These are phyloP conservation scores for Metschnikowia gelsemii DNA, from an alignment of 805 yeast species.

Conservation along the genomic window DNA sequence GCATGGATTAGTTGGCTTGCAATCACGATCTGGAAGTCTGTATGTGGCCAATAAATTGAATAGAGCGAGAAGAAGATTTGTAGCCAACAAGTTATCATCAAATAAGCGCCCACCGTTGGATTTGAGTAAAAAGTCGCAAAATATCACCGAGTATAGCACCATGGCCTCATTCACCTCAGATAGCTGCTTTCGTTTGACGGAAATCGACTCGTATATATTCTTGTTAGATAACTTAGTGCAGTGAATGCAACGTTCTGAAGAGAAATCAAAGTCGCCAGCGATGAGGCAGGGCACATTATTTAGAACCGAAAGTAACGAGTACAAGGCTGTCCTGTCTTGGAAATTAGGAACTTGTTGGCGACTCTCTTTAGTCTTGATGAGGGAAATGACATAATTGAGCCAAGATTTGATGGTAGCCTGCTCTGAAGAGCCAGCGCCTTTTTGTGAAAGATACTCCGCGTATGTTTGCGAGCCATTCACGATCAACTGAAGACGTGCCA, in stretches of 20 bases:
- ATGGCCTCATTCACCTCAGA: slow-evolving; percentile 24
- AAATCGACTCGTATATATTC: slow-evolving; percentile 27
- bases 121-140: slow-evolving; percentile 21
- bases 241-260: slow-evolving; percentile 31
- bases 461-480: slow-evolving; percentile 8
- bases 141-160: slow-evolving; percentile 26
- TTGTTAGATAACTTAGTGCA: slow-evolving; percentile 37
- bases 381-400: slow-evolving; percentile 22
- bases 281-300: slow-evolving; percentile 46
- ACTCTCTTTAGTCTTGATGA: slow-evolving; percentile 7
- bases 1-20: slow-evolving; percentile 24
- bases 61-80: slow-evolving; percentile 48
- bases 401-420: slow-evolving; percentile 17
- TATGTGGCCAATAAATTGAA: slow-evolving; percentile 52
- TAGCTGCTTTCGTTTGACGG: slow-evolving; percentile 24
- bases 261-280: slow-evolving; percentile 34
- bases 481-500: slow-evolving; percentile 10
- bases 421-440: background rate
- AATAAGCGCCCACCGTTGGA: slow-evolving; percentile 11
- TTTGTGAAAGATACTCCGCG: slow-evolving; percentile 2
- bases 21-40: slow-evolving; percentile 42
- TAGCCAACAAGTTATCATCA: slow-evolving; percentile 27
- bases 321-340: slow-evolving; percentile 17
- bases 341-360: slow-evolving; percentile 2
- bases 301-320: slow-evolving; percentile 38